Base-by-base conservation (phyloP, 768 basidiomycete species). In the Neoboletus brunneissimus region DNA sequence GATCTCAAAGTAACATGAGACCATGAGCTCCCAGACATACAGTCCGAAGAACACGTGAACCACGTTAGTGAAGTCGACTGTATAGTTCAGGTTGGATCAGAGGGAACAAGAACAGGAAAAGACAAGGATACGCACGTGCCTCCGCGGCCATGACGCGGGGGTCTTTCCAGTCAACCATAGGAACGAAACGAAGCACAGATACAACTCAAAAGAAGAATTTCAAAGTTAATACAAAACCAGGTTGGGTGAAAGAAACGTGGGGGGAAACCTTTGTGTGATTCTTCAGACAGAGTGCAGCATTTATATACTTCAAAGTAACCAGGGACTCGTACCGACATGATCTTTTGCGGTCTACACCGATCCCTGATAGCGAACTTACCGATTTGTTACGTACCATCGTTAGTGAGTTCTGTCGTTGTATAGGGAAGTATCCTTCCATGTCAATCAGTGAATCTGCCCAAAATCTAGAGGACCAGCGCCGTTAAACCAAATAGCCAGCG, bases 1-100 rank as follows among this genome's bases (percentile, higher is more conserved):
- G 80, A 81, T 81, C 62, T 90, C 88, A 59, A 90, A 89, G 57
- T 78, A 77, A 54, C 71, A 80, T 16, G 88, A 87, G 61, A 77
- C 72, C 59, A 83, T 76, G 41, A 89, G 58, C 64, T 89, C 88
- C 86, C 86, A 89, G 29, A 85, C 51, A 60, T 86, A 86, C 48
- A 86, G 69, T 18, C 88, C 88, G 58, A 84, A 85, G 51, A 87
- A 76, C n/a, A 75, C 73, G 62, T 85, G 85, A 27, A 86, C 77
- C 41, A 87, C 68, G 62, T 84, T 83, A 43, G 73, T 74, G 64
- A 88, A 87, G 48, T 79, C 77, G 52, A 74, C 87, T 88, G 55
- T 40, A 38, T 35, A 22, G 29, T 32, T 15, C 47, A 43, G 41
- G 44, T 55, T 34, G 51, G 34, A 48, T 56, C 18, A 58, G 48